Evolutionary conservation across 2,329 filamentous ascomycete species (phyloP), one percentile per base, ranked within the genome.

Genomic region (Calonectria pseudoturangicola): DNA sequence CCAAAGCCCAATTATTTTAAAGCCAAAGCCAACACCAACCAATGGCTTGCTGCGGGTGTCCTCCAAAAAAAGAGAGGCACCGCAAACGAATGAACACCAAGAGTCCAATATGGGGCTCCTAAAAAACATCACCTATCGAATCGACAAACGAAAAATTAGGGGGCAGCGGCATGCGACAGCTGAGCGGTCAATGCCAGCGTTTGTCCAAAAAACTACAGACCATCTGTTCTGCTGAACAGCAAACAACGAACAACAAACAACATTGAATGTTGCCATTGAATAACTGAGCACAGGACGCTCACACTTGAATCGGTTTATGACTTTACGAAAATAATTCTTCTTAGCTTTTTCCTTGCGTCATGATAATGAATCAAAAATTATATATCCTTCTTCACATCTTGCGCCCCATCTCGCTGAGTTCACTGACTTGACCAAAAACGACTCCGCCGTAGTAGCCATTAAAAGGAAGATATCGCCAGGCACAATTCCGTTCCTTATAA

Each of bases 311-410:
- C 62, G 36, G 36, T 27, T 69, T 64, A 69, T 30, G 66, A 69
- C 36, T 64, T 45, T 28, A 69, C 66, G 66, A 69, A 69, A 48
- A 69, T 62, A 62, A 63, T 69, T 69, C 27, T 51, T 64, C 21
- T 28, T 69, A 69, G 66, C 47, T 54, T 48, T 47, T 69, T 69
- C 66, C 48, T 64, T 69, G 60, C 21, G 21, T 64, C 56, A 69
- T 33, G 58, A 62, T 68, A 69, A 69, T 69, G 58, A 43, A 63
- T 51, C 27, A 63, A 6, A 54, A 6, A 54, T 18, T 18, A 45
- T 33, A 69, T 43, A 54, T 48, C 27, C 8, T 33, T 30, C 15
- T 63, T 43, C 8, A 6, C 39, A 12, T 13, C 21, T n/a, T 12
- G 6, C 6, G 30, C 16, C 6, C 3, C 3, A 47, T 47, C 58